Base-by-base conservation (phyloP, 192 early-diverging fungal genomes). In the Umbelopsis ramanniana region DNA sequence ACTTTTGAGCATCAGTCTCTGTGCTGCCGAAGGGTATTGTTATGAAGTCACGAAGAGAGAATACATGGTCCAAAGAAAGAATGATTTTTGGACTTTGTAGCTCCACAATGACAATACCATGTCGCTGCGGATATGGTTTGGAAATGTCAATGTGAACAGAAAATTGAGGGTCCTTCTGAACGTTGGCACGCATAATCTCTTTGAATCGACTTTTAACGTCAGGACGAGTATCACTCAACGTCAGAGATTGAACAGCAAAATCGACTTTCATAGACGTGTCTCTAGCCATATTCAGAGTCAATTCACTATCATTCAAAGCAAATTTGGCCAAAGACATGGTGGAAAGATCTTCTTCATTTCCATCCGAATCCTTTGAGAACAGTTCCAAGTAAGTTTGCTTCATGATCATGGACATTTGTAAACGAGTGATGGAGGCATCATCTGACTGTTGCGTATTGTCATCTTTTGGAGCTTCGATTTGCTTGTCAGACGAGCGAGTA, bases 51-150 rank as follows among this genome's bases (percentile, higher is more conserved):
- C 86, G 75, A 29, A 97, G 78, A 12, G 88, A 83, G 69, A 96
- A 94, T 21, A 94, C 76, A 70, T 97, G 94, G 79, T 99, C 95
- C 23, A 96, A 83, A 23, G 93, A 91, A 45, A 99, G 83, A 67
- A 96, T 88, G 6, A 97, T 74, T 48, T 92, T 91, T 9, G 96
- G 93, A 40, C 88, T 89, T 71, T 94, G 91, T 24, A 99, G 72
- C 8, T 93, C 95, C 29, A 94, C 78, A 52, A 94, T 69, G 24
- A 88, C 86, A 4, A 92, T 77, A 73, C 85, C 81, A 12, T 81
- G 79, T 9, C 85, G 85, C 8, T 77, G 78, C 0, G 81, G 73
- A 29, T 79, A 75, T 22, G 79, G 72, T 6, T 78, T 73, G 17
- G 78, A 83, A 12, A 84, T 66, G 46, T 82, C 73, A 46, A 86